phyloP scores from a whole-genome alignment of 352 stramenopile species.

The Aphanomyces invadans region DNA sequence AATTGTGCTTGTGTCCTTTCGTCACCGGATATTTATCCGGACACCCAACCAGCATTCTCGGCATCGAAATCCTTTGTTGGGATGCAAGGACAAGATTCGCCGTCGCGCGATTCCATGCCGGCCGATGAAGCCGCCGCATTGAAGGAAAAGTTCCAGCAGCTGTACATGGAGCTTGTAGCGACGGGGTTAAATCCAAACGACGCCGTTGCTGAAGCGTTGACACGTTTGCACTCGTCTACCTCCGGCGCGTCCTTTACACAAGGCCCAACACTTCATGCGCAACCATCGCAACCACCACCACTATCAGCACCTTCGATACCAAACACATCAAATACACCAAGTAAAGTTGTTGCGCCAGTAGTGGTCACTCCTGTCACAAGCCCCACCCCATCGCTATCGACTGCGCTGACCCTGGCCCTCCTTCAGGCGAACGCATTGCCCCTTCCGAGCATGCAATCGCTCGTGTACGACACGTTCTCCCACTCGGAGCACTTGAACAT shows the following conservation, averaged over 20 bases:
- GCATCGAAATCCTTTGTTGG: background rate
- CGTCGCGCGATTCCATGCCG: background rate
- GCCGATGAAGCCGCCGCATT: slow-evolving; percentile 17
- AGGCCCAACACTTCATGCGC: too few relatives aligned
- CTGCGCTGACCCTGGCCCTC: slow-evolving; percentile 3
- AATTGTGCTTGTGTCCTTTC: background rate
- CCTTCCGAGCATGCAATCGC: slow-evolving; percentile 4
- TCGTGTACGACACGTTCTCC: slow-evolving; percentile 68
- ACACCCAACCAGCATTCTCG: background rate
- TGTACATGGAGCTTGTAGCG: slow-evolving; percentile 42
- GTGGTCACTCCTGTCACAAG: background rate
- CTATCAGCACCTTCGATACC: too few relatives aligned
- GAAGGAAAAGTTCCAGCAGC: slow-evolving; percentile 44
- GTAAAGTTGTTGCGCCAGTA: background rate
- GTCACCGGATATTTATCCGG: background rate
- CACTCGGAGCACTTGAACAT: slow-evolving; percentile 44
- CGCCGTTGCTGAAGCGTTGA: slow-evolving; percentile 45
- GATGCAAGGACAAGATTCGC: background rate
- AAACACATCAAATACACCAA: too few relatives aligned
- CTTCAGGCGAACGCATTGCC: background rate
- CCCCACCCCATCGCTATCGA: background rate
- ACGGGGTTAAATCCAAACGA: slow-evolving; percentile 52
- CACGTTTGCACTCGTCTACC: slow-evolving; percentile 39
- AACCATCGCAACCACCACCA: background rate
- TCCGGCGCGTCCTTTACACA: too few relatives aligned